A percentile compares a stretch with the other conserved stretches of the same genome.
These are phyloP conservation scores for Mycena indigotica DNA, from an alignment of 768 basidiomycete genomes.

Conservation along the genomic window DNA sequence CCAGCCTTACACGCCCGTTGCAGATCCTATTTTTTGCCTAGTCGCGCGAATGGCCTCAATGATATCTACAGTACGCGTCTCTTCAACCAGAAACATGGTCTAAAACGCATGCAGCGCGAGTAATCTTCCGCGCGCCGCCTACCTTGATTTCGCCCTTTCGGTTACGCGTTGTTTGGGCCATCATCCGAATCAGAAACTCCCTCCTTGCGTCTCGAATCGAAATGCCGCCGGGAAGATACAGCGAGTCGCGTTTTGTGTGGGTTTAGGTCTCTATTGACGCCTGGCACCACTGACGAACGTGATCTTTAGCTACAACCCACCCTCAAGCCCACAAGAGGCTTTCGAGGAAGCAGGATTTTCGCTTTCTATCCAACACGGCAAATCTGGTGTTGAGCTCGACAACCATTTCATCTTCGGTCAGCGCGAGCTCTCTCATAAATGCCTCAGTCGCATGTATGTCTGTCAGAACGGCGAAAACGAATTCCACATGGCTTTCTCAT, in stretches of 20 bases:
- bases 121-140: slow-evolving; percentile 5
- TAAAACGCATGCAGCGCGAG: background rate
- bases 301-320: too few relatives aligned
- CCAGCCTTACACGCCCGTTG: background rate
- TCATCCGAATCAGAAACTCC: slow-evolving; percentile 12
- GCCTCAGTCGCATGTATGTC: slow-evolving; percentile 12
- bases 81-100: background rate
- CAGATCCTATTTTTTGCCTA: background rate
- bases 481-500: slow-evolving; percentile 8
- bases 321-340: slow-evolving; percentile 12
- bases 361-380: slow-evolving; percentile 8
- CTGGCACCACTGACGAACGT: slow-evolving; percentile 6
- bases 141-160: slow-evolving; percentile 11
- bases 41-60: background rate
- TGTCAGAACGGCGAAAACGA: slow-evolving; percentile 5
- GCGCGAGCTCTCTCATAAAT: slow-evolving; percentile 8
- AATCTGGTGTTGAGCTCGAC: slow-evolving; percentile 12
- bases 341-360: slow-evolving; percentile 13
- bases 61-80: background rate
- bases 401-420: slow-evolving; percentile 5
- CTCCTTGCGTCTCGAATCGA: slow-evolving; percentile 13
- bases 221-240: slow-evolving; percentile 15
- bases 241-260: slow-evolving; percentile 13
- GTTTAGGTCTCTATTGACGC: background rate
- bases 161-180: slow-evolving; percentile 15